These are phyloP conservation scores for Alternaria triticina DNA, from an alignment of 2,329 filamentous ascomycete species.

Conservation along the genomic window DNA sequence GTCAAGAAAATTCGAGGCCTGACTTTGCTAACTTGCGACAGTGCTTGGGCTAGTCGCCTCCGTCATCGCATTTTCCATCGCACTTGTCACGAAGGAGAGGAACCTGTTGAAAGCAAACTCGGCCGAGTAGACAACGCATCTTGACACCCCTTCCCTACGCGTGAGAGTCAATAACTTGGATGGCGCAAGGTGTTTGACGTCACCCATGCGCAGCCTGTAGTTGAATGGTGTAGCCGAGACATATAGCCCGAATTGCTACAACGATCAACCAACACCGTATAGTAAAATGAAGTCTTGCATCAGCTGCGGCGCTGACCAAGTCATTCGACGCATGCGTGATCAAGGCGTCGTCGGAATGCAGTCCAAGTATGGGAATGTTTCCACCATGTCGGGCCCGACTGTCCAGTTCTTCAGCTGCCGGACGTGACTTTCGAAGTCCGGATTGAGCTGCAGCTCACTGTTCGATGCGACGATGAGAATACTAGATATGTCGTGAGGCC, in stretches of 20 bases:
- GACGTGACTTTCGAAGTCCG: neutral
- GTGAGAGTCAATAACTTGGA: neutral
- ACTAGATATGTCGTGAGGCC: slow-evolving; percentile 4
- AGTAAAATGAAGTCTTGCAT: neutral
- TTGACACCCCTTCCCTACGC: neutral
- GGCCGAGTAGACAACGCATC: neutral
- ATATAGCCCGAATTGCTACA: neutral
- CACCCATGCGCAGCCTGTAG: neutral
- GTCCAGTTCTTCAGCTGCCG: neutral
- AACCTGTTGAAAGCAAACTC: neutral
- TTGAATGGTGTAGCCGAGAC: neutral
- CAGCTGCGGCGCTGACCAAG: neutral
- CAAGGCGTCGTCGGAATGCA: neutral
- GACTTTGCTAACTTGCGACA: slow-evolving; percentile 9
- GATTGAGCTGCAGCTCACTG: neutral
- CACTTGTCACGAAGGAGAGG: neutral
- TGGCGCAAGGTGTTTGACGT: neutral
- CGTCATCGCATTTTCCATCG: slow-evolving; percentile 13
- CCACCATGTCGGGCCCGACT: neutral
- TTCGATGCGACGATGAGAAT: neutral
- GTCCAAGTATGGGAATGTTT: neutral
- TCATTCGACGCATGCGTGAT: neutral
- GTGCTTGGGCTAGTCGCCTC: slow-evolving; percentile 2
- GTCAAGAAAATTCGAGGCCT: neutral
- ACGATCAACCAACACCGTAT: neutral